Percentiles rank a stretch among this genome's conserved stretches.
These are phyloP conservation scores for Chaetoscypha palmicola DNA, from an alignment of 2,329 filamentous ascomycete genomes.

Conservation along the genomic window DNA sequence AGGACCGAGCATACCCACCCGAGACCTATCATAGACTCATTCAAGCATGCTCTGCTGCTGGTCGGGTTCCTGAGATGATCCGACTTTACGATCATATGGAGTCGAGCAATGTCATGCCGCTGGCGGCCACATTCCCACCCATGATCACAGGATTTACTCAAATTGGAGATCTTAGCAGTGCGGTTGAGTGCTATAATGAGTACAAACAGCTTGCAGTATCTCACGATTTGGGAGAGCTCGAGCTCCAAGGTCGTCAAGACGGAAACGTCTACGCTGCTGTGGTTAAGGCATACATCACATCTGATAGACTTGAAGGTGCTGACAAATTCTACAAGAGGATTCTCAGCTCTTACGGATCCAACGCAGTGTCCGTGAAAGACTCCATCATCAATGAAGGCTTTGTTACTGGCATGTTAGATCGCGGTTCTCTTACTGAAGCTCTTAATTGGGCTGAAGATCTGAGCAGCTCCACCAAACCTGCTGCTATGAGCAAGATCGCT, in stretches of 20 bases:
- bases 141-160: constrained; percentile 94
- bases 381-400: constrained; percentile 68
- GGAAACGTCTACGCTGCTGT: constrained; percentile 84
- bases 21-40: constrained; percentile 83
- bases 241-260: constrained; percentile 66
- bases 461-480: constrained; percentile 48
- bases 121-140: constrained; percentile 75
- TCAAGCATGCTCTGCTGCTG: constrained; percentile 75
- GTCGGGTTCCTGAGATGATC: constrained; percentile 81
- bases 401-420: constrained; percentile 67
- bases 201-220: constrained; percentile 85
- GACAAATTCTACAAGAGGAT: constrained; percentile 82
- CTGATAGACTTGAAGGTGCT: constrained; percentile 72
- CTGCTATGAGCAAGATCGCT: constrained; percentile 67
- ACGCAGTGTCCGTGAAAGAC: constrained; percentile 59
- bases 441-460: constrained; percentile 64
- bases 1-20: constrained; percentile 60
- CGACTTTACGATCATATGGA: constrained; percentile 91
- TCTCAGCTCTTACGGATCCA: constrained; percentile 51
- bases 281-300: constrained; percentile 79
- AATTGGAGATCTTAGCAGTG: constrained; percentile 73
- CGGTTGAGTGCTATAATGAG: constrained; percentile 91
- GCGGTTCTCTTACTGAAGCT: constrained; percentile 65
- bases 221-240: constrained; percentile 66
- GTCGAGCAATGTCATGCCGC: constrained; percentile 62